phyloP scores from a whole-genome alignment of 768 basidiomycete genomes.

The Tricholoma matsutake region DNA sequence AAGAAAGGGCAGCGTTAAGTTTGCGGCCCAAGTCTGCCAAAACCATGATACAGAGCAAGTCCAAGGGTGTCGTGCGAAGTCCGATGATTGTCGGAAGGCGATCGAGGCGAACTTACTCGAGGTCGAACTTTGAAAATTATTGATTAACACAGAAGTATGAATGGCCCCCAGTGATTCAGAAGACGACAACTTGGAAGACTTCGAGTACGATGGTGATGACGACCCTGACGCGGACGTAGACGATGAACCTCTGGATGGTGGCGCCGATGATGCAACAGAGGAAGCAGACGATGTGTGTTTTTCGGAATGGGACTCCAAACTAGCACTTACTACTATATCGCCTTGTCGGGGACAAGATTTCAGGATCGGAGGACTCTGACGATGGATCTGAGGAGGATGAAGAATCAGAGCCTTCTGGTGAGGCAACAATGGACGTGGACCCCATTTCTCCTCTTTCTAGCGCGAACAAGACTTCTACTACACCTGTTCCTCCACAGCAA shows the following conservation, averaged over 20 bases:
- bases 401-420: conserved; percentile 34
- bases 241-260: conserved; percentile 42
- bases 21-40: conserved; percentile 92
- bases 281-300: conserved; percentile 64
- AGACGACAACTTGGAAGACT: conserved; percentile 58
- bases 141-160: conserved; percentile 3
- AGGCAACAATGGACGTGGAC: conserved; percentile 27
- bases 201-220: conserved; percentile 53
- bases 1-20: conserved; percentile 90
- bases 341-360: conserved; percentile 40
- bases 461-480: conserved; percentile 7
- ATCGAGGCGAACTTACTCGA: not conserved
- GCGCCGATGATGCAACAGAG: conserved; percentile 60
- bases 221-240: conserved; percentile 49
- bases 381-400: conserved; percentile 54
- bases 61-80: conserved; percentile 19
- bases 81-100: too few species aligned
- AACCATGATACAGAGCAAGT: conserved; percentile 63
- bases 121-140: not conserved
- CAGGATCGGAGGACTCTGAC: conserved; percentile 58
- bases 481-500: conserved; percentile 6
- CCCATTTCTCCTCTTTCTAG: conserved; percentile 13
- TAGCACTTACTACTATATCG: conserved; percentile 5
- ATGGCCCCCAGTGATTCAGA: conserved; percentile 64
- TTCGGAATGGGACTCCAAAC: conserved; percentile 3